phyloP scores from a whole-genome alignment of 441 rosid genomes.

The Populus trichocarpa region DNA sequence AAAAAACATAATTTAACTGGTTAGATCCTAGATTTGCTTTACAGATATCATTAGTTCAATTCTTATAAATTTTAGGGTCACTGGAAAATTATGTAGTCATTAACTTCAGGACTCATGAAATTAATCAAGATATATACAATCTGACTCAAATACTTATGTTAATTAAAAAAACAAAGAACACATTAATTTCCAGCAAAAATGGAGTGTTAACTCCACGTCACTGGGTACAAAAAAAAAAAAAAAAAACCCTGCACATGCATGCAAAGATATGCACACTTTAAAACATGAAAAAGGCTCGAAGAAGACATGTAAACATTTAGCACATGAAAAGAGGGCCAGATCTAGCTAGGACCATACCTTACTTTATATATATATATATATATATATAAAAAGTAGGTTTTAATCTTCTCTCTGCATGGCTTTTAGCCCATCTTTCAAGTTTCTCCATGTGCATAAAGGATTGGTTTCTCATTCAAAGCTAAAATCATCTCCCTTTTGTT shows the following conservation, averaged over 20 bases:
- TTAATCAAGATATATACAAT: too few species aligned
- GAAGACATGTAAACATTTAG: background rate
- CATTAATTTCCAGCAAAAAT: too few species aligned
- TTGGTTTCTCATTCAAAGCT: background rate
- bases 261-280: background rate
- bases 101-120: too few species aligned
- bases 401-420: background rate
- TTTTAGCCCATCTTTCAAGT: background rate
- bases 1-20: too few species aligned
- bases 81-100: accelerated
- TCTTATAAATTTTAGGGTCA: too few species aligned
- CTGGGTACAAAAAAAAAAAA: too few species aligned
- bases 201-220: too few species aligned
- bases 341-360: background rate
- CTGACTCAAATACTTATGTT: too few species aligned
- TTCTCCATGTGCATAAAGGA: background rate
- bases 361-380: too few species aligned
- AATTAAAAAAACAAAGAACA: too few species aligned
- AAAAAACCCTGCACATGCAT: too few species aligned
- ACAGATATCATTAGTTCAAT: accelerated
- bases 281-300: background rate
- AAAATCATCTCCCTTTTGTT: background rate
- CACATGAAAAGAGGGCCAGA: background rate
- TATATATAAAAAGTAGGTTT: background rate
- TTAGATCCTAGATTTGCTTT: too few species aligned